Conservation (phyloP, 176 grass and related monocot genomes). For the Zea mays region Zm-B73-REFERENCE-NAM-5.0 NC_050103.1:8772501-8773000, state of each 20-base stretch:
- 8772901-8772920: conserved; percentile 40
- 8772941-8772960: conserved; percentile 39
- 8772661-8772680: conserved; percentile 58
- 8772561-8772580: conserved; percentile 1
- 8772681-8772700: conserved; percentile 50
- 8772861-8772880: conserved; percentile 41
- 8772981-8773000: conserved; percentile 46
- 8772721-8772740: conserved; percentile 45
- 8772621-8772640: conserved; percentile 70
- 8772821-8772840: conserved; percentile 5
- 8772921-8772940: conserved; percentile 43
- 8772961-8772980: conserved; percentile 43
- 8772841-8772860: conserved; percentile 47
- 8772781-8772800: conserved; percentile 59
- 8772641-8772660: conserved; percentile 39
- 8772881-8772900: conserved; percentile 52
- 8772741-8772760: conserved; percentile 51
- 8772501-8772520: background rate
- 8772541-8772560: background rate
- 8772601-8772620: conserved; percentile 66
- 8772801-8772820: conserved; percentile 56
- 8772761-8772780: conserved; percentile 49
- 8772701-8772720: conserved; percentile 42
- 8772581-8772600: conserved; percentile 51
- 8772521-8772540: background rate